These are phyloP conservation scores for Cicer chorassanicum DNA, from an alignment of 306 rosid species.

Conservation along the genomic window DNA sequence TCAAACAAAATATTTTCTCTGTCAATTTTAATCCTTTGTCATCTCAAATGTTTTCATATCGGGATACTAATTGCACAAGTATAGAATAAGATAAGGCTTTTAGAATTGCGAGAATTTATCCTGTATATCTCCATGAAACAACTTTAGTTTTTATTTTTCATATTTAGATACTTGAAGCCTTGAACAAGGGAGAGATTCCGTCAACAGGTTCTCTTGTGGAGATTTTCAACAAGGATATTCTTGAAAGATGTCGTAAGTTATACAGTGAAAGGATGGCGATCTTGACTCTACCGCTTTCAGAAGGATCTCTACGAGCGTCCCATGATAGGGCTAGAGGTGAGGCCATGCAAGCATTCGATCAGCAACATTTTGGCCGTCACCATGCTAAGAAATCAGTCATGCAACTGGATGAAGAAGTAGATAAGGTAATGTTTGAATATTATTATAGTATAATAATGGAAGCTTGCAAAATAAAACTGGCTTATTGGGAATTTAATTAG, in stretches of 20 bases:
- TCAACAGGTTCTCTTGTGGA: conserved; percentile 91
- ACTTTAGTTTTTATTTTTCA: conserved; percentile 30
- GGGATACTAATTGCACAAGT: conserved; percentile 15
- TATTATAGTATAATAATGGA: background rate
- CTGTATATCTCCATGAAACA: conserved; percentile 19
- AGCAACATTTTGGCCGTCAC: conserved; percentile 86
- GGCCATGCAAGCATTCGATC: conserved; percentile 68
- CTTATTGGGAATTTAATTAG: conserved; percentile 3
- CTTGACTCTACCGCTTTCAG: conserved; percentile 61
- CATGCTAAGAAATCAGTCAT: conserved; percentile 77
- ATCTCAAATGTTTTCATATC: conserved; percentile 14
- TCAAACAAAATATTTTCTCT: background rate
- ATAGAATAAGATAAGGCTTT: background rate
- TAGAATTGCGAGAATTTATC: background rate
- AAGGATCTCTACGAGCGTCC: conserved; percentile 58
- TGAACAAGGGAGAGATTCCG: conserved; percentile 97
- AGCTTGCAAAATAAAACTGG: conserved; percentile 18
- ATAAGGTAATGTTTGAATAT: conserved; percentile 57
- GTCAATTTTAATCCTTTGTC: background rate
- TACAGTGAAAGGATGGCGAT: conserved; percentile 60
- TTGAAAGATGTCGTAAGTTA: conserved; percentile 77
- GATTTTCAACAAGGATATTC: conserved; percentile 84
- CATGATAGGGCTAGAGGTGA: conserved; percentile 59
- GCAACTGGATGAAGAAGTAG: conserved; percentile 77
- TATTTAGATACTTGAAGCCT: conserved; percentile 82